phyloP scores from a whole-genome alignment of 192 early-diverging fungal genomes.

The Backusella parvicylindrica region DNA sequence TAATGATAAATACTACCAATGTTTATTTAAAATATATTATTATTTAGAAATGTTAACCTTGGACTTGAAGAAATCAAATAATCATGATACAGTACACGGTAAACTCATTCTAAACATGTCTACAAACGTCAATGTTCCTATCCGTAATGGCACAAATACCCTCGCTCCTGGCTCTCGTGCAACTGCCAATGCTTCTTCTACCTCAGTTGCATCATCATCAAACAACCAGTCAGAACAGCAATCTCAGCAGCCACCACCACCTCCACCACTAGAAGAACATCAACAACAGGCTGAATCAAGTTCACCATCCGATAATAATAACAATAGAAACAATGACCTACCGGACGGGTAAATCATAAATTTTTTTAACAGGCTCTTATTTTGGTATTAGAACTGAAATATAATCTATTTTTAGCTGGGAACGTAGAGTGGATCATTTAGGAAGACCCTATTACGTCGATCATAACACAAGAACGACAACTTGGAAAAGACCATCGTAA shows the following conservation, averaged over 20 bases:
- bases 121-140: constrained; percentile 50
- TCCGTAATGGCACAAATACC: constrained; percentile 18
- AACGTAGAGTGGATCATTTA: constrained; percentile 88
- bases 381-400: constrained; percentile 77
- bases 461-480: constrained; percentile 91
- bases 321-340: constrained; percentile 9
- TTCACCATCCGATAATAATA: neutral
- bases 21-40: neutral
- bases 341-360: constrained; percentile 9
- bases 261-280: constrained; percentile 39
- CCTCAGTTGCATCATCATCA: neutral
- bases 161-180: neutral
- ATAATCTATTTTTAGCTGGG: constrained; percentile 61
- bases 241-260: neutral
- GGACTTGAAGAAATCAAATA: constrained; percentile 86
- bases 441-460: constrained; percentile 97
- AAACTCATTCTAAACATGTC: constrained; percentile 78
- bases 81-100: constrained; percentile 80
- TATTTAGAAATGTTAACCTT: constrained; percentile 78
- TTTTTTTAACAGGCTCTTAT: neutral
- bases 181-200: neutral
- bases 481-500: constrained; percentile 72
- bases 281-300: constrained; percentile 7
- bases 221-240: neutral
- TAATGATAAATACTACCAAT: too few relatives aligned